Evolutionary conservation across 2,329 filamentous ascomycete genomes (phyloP).

Genomic region (Sphaceloma murrayae): DNA sequence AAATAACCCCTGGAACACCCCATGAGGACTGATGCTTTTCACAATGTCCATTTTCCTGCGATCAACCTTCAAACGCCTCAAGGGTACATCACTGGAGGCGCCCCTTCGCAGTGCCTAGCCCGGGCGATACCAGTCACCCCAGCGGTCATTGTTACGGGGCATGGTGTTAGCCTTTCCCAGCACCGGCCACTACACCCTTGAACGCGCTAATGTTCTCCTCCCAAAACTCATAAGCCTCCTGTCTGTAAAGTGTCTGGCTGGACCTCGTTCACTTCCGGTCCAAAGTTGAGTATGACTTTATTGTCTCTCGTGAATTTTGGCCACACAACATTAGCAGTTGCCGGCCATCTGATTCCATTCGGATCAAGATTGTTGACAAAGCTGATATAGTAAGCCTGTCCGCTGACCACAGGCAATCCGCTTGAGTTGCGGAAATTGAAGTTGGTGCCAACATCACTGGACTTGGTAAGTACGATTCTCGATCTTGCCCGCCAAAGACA

Average conservation of each 20-base stretch:
- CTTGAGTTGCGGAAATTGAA: slow-evolving; percentile 12
- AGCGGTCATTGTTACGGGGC: slow-evolving; percentile 3
- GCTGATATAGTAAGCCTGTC: slow-evolving; percentile 60
- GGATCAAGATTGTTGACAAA: slow-evolving; percentile 64
- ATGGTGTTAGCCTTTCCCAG: background rate
- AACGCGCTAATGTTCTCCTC: slow-evolving; percentile 22
- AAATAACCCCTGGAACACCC: no score
- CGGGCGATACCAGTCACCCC: no score
- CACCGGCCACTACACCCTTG: slow-evolving; percentile 10
- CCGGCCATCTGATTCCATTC: slow-evolving; percentile 43
- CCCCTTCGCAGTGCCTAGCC: no score
- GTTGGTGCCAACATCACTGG: slow-evolving; percentile 43
- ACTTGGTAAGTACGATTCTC: no score
- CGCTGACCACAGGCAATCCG: slow-evolving; percentile 30
- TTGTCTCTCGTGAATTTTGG: slow-evolving; percentile 41
- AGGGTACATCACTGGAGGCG: no score
- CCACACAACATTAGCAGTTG: slow-evolving; percentile 38
- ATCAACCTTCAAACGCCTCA: no score
- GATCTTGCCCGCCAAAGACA: no score
- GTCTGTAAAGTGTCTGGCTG: slow-evolving; percentile 43
- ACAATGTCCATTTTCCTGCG: no score
- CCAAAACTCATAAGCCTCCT: slow-evolving; percentile 37
- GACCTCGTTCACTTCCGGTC: slow-evolving; percentile 29
- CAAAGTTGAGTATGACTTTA: slow-evolving; percentile 42
- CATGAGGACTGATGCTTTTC: no score